phyloP scores from a whole-genome alignment of 108 stramenopile species.

The Skeletonema tropicum region DNA sequence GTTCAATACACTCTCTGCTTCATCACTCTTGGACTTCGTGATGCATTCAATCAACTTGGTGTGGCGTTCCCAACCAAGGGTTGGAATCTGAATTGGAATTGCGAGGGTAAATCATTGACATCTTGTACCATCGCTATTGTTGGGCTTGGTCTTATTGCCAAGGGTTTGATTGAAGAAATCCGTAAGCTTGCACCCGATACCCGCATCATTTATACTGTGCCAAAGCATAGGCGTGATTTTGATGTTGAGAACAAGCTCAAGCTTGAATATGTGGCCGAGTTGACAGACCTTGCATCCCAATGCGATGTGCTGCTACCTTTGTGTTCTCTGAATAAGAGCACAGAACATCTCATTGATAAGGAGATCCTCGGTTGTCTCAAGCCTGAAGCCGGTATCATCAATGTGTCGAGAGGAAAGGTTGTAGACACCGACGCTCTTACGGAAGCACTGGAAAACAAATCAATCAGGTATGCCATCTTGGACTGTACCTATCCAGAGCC shows the following conservation, averaged over 20 bases:
- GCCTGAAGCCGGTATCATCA: slow-evolving; percentile 51
- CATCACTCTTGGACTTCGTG: slow-evolving; percentile 61
- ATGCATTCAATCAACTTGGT: slow-evolving; percentile 56
- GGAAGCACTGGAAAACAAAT: slow-evolving; percentile 45
- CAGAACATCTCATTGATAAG: slow-evolving; percentile 50
- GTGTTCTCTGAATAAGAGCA: slow-evolving; percentile 49
- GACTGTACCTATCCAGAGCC: slow-evolving; percentile 70
- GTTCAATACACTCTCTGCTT: slow-evolving; percentile 54
- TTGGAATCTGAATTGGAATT: slow-evolving; percentile 70
- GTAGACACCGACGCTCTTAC: slow-evolving; percentile 57
- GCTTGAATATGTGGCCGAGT: slow-evolving; percentile 19
- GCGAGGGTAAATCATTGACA: slow-evolving; percentile 51
- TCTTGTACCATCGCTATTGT: slow-evolving; percentile 54
- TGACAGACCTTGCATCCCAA: slow-evolving; percentile 15
- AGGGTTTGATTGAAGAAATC: slow-evolving; percentile 42
- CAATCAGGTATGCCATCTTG: slow-evolving; percentile 59
- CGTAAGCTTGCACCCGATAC: slow-evolving; percentile 47
- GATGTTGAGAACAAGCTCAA: slow-evolving; percentile 35
- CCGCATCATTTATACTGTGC: slow-evolving; percentile 53
- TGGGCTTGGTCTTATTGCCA: slow-evolving; percentile 66
- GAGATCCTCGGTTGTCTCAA: slow-evolving; percentile 21
- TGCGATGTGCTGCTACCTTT: slow-evolving; percentile 64
- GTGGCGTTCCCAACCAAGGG: slow-evolving; percentile 63
- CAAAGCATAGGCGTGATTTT: slow-evolving; percentile 15
- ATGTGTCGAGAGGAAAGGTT: slow-evolving; percentile 67